Conservation (phyloP, 1,284 basidiomycete species). For the Cryptococcus maquisensis region DNA sequence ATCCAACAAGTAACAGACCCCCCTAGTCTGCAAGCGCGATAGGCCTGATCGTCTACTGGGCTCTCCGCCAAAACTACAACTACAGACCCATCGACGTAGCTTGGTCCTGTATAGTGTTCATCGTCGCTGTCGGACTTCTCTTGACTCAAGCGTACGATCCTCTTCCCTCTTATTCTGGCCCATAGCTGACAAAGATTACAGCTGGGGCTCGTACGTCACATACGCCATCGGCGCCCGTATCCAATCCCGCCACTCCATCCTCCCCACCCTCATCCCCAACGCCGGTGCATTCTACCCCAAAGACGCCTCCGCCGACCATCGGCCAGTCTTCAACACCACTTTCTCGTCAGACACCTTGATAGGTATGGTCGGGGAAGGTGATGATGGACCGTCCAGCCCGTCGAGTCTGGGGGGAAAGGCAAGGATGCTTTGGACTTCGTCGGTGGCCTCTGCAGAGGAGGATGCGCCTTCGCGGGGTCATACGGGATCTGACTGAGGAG, state of each 20-base stretch:
- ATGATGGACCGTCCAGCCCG: no score
- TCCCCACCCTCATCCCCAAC: no score
- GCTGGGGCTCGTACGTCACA: constrained; percentile 25
- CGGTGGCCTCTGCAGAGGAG: no score
- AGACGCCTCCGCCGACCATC: no score
- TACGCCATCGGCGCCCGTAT: constrained; percentile 15
- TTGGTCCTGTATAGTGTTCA: constrained; percentile 21
- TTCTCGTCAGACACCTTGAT: no score
- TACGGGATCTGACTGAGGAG: no score
- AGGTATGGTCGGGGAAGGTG: no score
- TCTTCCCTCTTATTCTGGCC: neutral
- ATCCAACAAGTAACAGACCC: neutral
- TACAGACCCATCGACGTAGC: constrained; percentile 20
- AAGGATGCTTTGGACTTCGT: no score
- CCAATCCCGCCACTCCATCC: neutral
- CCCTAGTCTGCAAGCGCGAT: constrained; percentile 19
- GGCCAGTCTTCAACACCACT: no score
- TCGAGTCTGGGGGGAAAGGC: no score
- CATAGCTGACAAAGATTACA: neutral
- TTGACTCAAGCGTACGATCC: constrained; percentile 25
- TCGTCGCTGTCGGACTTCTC: constrained; percentile 24
- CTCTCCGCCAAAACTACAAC: constrained; percentile 16
- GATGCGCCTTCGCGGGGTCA: no score
- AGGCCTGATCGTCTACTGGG: constrained; percentile 28
- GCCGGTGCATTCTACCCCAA: no score